phyloP scores from a whole-genome alignment of 192 early-diverging fungal genomes.

The Coemansia sp. region DNA sequence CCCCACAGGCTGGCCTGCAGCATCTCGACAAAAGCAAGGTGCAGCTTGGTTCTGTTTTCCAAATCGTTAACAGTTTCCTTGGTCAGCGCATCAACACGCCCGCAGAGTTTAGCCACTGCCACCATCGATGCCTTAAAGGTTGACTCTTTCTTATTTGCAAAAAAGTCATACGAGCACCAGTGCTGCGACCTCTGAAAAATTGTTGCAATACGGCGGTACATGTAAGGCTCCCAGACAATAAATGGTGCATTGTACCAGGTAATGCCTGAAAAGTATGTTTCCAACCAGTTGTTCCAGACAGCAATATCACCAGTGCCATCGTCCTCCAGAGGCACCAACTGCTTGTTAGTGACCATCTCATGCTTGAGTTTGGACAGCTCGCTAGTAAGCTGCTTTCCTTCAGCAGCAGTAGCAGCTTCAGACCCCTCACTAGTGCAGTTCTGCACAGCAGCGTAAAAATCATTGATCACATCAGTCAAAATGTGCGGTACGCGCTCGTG shows the following conservation, averaged over 20 bases:
- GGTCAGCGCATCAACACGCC: conserved; percentile 52
- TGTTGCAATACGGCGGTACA: conserved; percentile 73
- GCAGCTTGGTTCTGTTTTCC: conserved; percentile 19
- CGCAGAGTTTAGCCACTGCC: conserved; percentile 67
- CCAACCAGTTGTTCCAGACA: conserved; percentile 67
- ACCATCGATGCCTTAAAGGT: conserved; percentile 68
- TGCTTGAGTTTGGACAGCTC: conserved; percentile 67
- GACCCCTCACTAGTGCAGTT: conserved; percentile 15
- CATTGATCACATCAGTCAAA: conserved; percentile 74
- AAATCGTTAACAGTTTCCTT: conserved; percentile 15
- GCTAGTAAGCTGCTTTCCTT: conserved; percentile 69
- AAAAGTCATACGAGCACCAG: conserved; percentile 76
- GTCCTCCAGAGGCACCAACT: conserved; percentile 53
- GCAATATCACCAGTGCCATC: conserved; percentile 56
- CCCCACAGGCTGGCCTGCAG: conserved; percentile 84
- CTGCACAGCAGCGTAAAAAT: conserved; percentile 62
- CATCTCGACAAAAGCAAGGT: conserved; percentile 66
- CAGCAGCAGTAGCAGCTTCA: conserved; percentile 45
- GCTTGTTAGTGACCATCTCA: conserved; percentile 68
- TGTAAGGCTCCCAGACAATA: conserved; percentile 81
- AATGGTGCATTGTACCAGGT: conserved; percentile 80
- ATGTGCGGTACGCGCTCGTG: conserved; percentile 80
- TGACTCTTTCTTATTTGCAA: conserved; percentile 64
- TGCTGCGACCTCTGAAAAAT: conserved; percentile 55
- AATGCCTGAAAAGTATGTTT: conserved; percentile 51